These are phyloP conservation scores for Verticillium klebahnii DNA, from an alignment of 2,329 filamentous ascomycete species.

Conservation along the genomic window DNA sequence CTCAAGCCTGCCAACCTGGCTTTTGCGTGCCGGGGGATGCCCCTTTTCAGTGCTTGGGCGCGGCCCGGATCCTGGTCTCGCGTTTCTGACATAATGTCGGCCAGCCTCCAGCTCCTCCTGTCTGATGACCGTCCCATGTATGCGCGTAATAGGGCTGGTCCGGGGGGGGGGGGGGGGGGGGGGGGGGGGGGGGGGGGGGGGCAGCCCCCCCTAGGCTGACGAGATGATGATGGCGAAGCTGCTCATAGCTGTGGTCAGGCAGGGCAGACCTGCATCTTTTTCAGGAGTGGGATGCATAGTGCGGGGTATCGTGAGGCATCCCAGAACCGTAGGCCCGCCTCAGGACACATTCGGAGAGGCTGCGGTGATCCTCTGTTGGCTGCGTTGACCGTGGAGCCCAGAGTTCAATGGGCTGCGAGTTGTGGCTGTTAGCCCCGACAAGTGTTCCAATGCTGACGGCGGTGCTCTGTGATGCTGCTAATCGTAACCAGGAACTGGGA, in stretches of 20 bases:
- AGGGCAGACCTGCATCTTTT: neutral
- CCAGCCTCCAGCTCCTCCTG: neutral
- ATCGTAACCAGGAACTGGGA: neutral
- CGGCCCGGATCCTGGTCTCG: neutral
- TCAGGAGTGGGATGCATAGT: neutral
- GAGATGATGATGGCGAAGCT: neutral
- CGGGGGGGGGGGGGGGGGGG: neutral
- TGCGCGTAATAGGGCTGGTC: neutral
- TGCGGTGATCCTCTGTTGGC: neutral
- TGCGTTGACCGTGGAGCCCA: neutral
- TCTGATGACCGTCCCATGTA: neutral
- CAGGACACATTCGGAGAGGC: neutral
- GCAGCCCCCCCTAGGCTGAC: neutral
- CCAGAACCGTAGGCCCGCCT: neutral
- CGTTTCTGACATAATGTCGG: constrained; percentile 2
- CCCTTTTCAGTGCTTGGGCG: neutral
- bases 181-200: neutral
- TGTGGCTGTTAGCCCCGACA: neutral
- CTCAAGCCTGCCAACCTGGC: neutral
- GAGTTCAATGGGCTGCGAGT: neutral
- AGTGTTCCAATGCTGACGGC: neutral
- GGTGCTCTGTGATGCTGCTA: neutral
- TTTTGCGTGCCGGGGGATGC: neutral
- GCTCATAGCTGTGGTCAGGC: neutral
- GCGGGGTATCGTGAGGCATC: neutral